Percentiles rank a stretch among this genome's conserved stretches.
Evolutionary conservation across 2,329 filamentous ascomycete species (phyloP).

Genomic region (Penicillium thymicola): DNA sequence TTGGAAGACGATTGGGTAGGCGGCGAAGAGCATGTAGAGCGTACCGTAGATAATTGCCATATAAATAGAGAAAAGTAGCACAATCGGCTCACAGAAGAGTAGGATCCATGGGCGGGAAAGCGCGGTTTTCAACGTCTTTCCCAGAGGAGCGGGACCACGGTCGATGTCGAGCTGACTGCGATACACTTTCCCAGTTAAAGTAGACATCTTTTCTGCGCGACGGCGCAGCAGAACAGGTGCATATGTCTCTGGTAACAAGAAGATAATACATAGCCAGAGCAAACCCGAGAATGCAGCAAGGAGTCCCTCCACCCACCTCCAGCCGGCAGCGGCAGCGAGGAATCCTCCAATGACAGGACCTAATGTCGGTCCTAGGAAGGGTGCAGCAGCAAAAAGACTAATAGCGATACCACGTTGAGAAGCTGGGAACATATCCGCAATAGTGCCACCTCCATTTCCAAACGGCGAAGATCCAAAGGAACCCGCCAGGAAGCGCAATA

Average conservation of each 20-base stretch:
- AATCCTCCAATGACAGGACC: constrained; percentile 32
- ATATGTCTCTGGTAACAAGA: constrained; percentile 30
- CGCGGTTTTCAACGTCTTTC: constrained; percentile 23
- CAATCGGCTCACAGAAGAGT: constrained; percentile 30
- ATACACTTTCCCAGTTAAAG: constrained; percentile 27
- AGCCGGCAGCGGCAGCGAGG: constrained; percentile 29
- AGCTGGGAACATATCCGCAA: constrained; percentile 57
- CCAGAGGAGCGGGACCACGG: constrained; percentile 20
- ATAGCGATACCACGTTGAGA: constrained; percentile 55
- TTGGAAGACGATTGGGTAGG: constrained; percentile 33
- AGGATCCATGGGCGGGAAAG: constrained; percentile 30
- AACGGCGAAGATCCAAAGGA: constrained; percentile 58
- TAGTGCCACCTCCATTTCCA: constrained; percentile 42
- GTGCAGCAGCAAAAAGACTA: constrained; percentile 63
- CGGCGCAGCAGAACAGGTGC: constrained; percentile 30
- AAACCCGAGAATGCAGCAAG: constrained; percentile 28
- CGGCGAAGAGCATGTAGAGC: constrained; percentile 32
- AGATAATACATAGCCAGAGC: constrained; percentile 26
- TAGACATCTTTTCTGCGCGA: constrained; percentile 26
- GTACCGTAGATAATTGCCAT: constrained; percentile 32
- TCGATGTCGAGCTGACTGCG: constrained; percentile 26
- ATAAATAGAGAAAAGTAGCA: constrained; percentile 29
- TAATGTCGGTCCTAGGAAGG: constrained; percentile 53
- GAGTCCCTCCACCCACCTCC: constrained; percentile 30
- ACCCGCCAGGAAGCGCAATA: constrained; percentile 63